Conservation (phyloP, 2,329 filamentous ascomycete genomes). For the Lasiodiplodia theobromae region DNA sequence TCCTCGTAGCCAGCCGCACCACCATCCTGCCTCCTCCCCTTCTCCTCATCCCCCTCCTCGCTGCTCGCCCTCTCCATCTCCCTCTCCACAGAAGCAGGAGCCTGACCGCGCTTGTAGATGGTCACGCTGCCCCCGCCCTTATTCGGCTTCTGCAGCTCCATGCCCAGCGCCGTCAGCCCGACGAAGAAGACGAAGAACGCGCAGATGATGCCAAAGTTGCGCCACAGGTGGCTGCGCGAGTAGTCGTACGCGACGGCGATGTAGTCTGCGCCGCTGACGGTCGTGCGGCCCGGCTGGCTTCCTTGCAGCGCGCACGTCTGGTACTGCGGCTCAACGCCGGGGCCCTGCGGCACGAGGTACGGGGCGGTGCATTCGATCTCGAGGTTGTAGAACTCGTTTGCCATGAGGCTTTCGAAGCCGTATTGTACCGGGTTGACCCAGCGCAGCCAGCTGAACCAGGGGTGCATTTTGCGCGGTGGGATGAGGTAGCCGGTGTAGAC, state of each 20-base stretch:
- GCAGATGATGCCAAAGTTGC: slow-evolving; percentile 62
- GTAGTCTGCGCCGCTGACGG: slow-evolving; percentile 63
- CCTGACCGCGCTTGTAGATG: slow-evolving; percentile 69
- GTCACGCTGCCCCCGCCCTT: slow-evolving; percentile 66
- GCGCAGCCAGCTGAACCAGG: slow-evolving; percentile 49
- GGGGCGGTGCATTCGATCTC: slow-evolving; percentile 62
- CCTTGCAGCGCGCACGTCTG: slow-evolving; percentile 68
- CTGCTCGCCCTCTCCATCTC: slow-evolving; percentile 61
- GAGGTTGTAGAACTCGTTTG: slow-evolving; percentile 72
- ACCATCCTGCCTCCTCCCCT: slow-evolving; percentile 34
- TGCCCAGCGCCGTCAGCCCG: slow-evolving; percentile 52
- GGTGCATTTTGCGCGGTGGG: slow-evolving; percentile 49
- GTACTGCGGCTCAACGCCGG: slow-evolving; percentile 54
- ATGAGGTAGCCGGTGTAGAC: slow-evolving; percentile 52
- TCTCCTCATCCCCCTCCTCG: slow-evolving; percentile 60
- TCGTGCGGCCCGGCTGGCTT: slow-evolving; percentile 58
- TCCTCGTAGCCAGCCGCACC: slow-evolving; percentile 22
- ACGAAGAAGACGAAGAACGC: slow-evolving; percentile 60
- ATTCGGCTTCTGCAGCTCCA: slow-evolving; percentile 63
- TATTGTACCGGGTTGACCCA: slow-evolving; percentile 69
- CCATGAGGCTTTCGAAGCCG: slow-evolving; percentile 71
- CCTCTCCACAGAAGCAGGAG: slow-evolving; percentile 64
- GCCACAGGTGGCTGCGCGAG: slow-evolving; percentile 65
- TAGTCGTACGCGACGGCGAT: slow-evolving; percentile 64
- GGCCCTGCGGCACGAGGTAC: slow-evolving; percentile 61